Percentiles rank a stretch among this genome's conserved stretches.
Conservation (phyloP, 768 basidiomycete species). For the Mycena rosella region DNA sequence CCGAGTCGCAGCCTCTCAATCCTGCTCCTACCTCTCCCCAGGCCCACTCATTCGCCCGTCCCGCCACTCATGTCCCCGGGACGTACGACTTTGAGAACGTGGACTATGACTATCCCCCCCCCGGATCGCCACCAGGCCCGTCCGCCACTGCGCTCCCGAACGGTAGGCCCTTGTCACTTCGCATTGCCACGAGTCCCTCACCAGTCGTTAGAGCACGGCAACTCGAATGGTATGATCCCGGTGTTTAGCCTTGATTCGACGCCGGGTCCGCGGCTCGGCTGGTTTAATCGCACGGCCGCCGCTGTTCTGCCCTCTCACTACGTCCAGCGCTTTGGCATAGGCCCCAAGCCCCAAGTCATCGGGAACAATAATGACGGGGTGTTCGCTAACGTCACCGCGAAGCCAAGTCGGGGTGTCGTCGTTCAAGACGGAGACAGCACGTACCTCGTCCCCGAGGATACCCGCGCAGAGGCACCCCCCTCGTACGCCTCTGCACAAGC, state of each 20-base stretch:
- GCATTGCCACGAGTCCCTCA: not conserved
- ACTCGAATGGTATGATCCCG: conserved; percentile 80
- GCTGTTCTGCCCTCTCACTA: conserved; percentile 69
- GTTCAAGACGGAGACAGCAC: conserved; percentile 78
- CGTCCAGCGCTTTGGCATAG: conserved; percentile 60
- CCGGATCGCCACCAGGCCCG: conserved; percentile 81
- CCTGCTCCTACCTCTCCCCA: conserved; percentile 51
- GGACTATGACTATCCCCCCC: conserved; percentile 87
- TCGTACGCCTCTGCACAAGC: conserved; percentile 93
- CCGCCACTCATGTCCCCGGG: conserved; percentile 50
- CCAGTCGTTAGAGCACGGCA: conserved; percentile 60
- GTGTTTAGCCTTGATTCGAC: conserved; percentile 52
- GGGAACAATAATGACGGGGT: conserved; percentile 90
- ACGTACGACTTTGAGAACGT: conserved; percentile 85
- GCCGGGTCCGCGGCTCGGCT: conserved; percentile 55
- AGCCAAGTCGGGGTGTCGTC: conserved; percentile 72
- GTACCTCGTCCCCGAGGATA: conserved; percentile 86
- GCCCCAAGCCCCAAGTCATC: conserved; percentile 48
- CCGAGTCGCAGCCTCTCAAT: conserved; percentile 68
- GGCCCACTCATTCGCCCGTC: conserved; percentile 37
- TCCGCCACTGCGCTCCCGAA: conserved; percentile 77
- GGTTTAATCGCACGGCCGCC: conserved; percentile 69
- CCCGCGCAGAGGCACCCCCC: conserved; percentile 87
- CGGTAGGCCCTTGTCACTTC: conserved; percentile 28
- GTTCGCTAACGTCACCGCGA: conserved; percentile 95